Percentiles rank a stretch among this genome's conserved stretches.
These are phyloP conservation scores for Chlamydomonas sp. DNA, from an alignment of 139 green algal species.

Conservation along the genomic window DNA sequence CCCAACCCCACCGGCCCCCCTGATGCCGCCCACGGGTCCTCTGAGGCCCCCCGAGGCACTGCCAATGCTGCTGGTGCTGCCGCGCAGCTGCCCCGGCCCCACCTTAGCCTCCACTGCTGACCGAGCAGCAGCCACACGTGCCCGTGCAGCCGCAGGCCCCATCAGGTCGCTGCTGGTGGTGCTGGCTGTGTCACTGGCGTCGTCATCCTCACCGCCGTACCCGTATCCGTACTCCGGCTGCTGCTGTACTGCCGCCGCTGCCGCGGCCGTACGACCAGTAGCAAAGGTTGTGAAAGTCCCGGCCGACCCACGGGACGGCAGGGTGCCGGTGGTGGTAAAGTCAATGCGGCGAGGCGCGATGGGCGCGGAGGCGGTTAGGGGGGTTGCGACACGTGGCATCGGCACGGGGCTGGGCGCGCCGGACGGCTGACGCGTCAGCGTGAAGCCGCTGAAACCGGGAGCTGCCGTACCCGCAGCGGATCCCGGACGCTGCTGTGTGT, in stretches of 20 bases:
- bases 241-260: background rate
- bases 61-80: too few species aligned
- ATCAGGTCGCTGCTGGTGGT: conserved; percentile 28
- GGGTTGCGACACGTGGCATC: background rate
- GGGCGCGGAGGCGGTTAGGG: background rate
- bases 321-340: background rate
- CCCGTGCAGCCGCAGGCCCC: background rate
- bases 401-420: background rate
- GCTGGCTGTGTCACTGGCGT: background rate
- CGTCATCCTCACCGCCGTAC: background rate
- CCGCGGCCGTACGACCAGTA: background rate
- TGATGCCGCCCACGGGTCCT: too few species aligned
- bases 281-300: background rate
- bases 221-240: background rate
- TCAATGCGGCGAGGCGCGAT: conserved; percentile 24
- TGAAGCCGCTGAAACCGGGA: conserved; percentile 12
- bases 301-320: too few species aligned
- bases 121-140: background rate
- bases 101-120: too few species aligned
- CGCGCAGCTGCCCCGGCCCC: background rate
- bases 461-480: background rate
- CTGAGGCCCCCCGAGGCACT: too few species aligned
- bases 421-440: background rate
- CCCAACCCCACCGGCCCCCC: too few species aligned
- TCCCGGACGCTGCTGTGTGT: background rate